Evolutionary conservation across 2,329 filamentous ascomycete species (phyloP).

Genomic region (Fusarium bulbicola): DNA sequence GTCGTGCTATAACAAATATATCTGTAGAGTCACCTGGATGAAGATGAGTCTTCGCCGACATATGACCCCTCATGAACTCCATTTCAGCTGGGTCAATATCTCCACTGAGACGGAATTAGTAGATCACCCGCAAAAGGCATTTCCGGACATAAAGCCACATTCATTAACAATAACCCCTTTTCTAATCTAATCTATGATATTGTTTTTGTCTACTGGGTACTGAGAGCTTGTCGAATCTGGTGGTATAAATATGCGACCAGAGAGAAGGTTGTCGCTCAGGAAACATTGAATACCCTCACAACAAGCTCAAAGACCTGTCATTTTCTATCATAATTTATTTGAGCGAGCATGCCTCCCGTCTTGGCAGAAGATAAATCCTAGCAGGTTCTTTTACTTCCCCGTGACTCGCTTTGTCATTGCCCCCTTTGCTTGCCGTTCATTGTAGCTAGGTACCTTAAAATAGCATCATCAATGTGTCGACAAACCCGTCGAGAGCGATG

Average conservation of each 20-base stretch:
- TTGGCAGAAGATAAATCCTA: too few species aligned
- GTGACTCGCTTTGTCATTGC: neutral
- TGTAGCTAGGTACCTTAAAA: neutral
- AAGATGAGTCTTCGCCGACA: slow-evolving; percentile 17
- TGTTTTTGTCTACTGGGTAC: too few species aligned
- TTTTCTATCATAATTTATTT: too few species aligned
- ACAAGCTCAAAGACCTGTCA: neutral
- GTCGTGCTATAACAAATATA: neutral
- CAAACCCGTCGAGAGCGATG: neutral
- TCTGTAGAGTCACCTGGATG: neutral
- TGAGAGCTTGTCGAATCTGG: neutral
- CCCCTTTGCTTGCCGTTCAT: neutral
- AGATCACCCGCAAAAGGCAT: neutral
- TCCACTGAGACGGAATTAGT: neutral
- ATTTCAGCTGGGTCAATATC: neutral
- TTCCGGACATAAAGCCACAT: neutral
- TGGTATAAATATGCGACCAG: neutral
- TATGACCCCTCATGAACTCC: neutral
- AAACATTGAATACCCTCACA: neutral
- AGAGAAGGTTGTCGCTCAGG: neutral
- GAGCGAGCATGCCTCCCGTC: rapidly evolving
- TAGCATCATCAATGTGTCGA: neutral
- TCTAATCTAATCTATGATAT: neutral
- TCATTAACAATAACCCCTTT: neutral
- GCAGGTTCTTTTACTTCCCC: neutral